Percentiles rank a stretch among this genome's conserved stretches.
Evolutionary conservation across 306 rosid genomes (phyloP).

Genomic region (Prunus padus): DNA sequence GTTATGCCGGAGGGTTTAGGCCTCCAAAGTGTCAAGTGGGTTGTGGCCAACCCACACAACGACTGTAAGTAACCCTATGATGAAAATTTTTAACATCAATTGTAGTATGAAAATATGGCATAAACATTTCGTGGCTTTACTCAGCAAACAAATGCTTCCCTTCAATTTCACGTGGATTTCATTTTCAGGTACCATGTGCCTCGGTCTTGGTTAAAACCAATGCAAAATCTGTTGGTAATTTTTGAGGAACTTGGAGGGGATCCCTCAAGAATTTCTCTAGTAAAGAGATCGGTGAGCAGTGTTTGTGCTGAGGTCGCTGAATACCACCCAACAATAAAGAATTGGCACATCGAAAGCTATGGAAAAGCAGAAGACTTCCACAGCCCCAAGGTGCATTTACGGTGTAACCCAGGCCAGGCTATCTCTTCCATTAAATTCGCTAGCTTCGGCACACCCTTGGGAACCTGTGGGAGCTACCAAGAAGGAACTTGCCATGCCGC

Average conservation of each 20-base stretch:
- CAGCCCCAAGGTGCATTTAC: conserved; percentile 86
- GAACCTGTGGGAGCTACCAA: conserved; percentile 92
- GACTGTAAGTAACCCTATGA: conserved; percentile 51
- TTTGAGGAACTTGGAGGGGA: conserved; percentile 98
- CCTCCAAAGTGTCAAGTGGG: conserved; percentile 90
- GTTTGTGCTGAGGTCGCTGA: conserved; percentile 92
- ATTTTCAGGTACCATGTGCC: conserved; percentile 94
- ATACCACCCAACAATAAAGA: conserved; percentile 83
- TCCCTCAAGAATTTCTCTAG: conserved; percentile 76
- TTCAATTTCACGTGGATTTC: conserved; percentile 2
- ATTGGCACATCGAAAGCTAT: conserved; percentile 90
- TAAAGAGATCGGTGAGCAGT: conserved; percentile 72
- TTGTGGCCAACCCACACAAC: conserved; percentile 90
- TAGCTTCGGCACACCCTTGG: conserved; percentile 94
- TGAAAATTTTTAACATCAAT: background rate
- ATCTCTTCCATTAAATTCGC: conserved; percentile 92
- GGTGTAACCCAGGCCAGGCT: conserved; percentile 68
- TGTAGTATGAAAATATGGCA: conserved; percentile 4
- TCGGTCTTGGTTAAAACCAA: conserved; percentile 90
- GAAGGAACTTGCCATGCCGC: conserved; percentile 87
- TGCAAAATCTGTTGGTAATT: conserved; percentile 69
- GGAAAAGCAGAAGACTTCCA: conserved; percentile 76
- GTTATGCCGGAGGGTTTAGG: conserved; percentile 67
- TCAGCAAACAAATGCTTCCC: conserved; percentile 6
- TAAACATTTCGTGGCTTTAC: conserved; percentile 3